Percentiles rank a stretch among this genome's conserved stretches.
These are phyloP conservation scores for Prunus mongolica DNA, from an alignment of 306 rosid genomes.

Conservation along the genomic window DNA sequence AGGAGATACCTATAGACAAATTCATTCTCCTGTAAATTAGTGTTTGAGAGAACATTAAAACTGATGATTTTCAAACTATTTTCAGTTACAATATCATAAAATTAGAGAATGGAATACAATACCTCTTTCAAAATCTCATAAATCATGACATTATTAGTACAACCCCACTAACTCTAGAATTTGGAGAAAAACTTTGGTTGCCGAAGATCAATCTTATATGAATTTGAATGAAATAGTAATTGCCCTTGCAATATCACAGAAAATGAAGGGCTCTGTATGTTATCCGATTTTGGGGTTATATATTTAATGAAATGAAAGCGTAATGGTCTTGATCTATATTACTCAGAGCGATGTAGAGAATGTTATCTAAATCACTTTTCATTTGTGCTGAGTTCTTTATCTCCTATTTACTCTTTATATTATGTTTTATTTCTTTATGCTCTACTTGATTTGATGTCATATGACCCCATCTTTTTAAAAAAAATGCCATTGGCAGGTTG, in stretches of 20 bases:
- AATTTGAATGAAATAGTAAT: neutral
- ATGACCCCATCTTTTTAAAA: neutral
- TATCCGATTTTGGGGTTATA: neutral
- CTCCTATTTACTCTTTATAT: neutral
- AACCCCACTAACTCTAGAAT: neutral
- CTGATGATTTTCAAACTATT: neutral
- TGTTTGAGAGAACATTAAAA: neutral
- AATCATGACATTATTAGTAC: neutral
- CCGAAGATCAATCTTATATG: neutral
- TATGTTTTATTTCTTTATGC: neutral
- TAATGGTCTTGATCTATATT: neutral
- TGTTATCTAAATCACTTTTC: neutral
- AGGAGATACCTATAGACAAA: neutral
- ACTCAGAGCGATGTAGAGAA: neutral
- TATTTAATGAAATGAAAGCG: neutral
- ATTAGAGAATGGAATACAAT: neutral
- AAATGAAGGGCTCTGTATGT: neutral
- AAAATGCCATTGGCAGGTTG: constrained; percentile 49
- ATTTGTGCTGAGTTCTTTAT: neutral
- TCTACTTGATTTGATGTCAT: constrained; percentile 13
- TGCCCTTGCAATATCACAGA: neutral
- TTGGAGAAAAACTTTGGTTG: neutral
- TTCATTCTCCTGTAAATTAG: neutral
- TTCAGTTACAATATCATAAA: neutral
- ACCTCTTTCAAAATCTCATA: neutral